These are phyloP conservation scores for Monosporascus sp. DNA, from an alignment of 2,329 filamentous ascomycete species.

Conservation along the genomic window DNA sequence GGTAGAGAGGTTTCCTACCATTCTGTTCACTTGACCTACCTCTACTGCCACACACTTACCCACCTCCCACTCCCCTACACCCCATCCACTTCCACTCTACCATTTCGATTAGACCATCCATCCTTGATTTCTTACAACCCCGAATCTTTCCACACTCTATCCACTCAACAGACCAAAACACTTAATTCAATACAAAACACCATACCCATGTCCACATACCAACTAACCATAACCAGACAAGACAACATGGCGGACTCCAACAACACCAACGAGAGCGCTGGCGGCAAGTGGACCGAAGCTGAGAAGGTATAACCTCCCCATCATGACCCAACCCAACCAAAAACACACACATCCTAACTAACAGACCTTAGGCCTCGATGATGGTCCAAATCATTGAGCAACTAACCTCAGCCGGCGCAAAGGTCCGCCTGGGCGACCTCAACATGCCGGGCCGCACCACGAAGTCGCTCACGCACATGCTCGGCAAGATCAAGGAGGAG, in stretches of 20 bases:
- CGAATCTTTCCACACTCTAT: no score
- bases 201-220: not conserved
- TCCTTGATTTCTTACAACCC: no score
- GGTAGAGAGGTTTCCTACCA: no score
- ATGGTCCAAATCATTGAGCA: slow-evolving; percentile 9
- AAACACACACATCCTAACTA: not conserved
- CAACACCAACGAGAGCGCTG: not conserved
- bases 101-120: no score
- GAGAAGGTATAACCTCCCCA: slow-evolving; percentile 10
- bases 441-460: slow-evolving; percentile 9
- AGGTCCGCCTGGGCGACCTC: slow-evolving; percentile 2
- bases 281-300: slow-evolving; percentile 5
- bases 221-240: not conserved
- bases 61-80: no score
- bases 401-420: not conserved
- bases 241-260: slow-evolving; percentile 6
- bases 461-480: slow-evolving; percentile 4
- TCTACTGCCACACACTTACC: no score
- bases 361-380: slow-evolving; percentile 3
- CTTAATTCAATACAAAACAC: no score
- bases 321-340: not conserved
- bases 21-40: no score
- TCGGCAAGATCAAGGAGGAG: slow-evolving; percentile 1
- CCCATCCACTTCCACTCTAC: no score
- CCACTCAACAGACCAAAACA: no score